These are phyloP conservation scores for Scedosporium minutisporum DNA, from an alignment of 2,329 filamentous ascomycete genomes.

Conservation along the genomic window DNA sequence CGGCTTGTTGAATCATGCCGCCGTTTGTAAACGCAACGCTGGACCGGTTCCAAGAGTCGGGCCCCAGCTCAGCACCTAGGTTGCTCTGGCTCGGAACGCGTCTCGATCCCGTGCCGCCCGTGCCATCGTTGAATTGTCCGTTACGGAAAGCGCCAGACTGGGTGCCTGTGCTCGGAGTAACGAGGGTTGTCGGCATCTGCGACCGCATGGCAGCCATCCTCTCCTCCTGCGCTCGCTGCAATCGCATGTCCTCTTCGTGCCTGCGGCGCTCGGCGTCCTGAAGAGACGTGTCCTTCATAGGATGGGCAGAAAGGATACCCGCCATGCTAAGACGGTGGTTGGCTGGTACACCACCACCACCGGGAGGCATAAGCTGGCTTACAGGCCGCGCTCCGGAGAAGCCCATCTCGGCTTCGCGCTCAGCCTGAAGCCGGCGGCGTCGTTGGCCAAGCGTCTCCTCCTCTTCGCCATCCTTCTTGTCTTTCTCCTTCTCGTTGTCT, in stretches of 20 bases:
- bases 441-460: constrained; percentile 75
- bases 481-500: constrained; percentile 31
- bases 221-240: constrained; percentile 32
- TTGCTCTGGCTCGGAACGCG: constrained; percentile 14
- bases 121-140: constrained; percentile 46
- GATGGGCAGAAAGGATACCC: constrained; percentile 42
- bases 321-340: constrained; percentile 43
- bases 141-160: constrained; percentile 25
- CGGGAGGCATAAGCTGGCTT: constrained; percentile 8
- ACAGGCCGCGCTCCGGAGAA: constrained; percentile 13
- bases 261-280: constrained; percentile 29
- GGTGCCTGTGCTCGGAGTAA: constrained; percentile 16
- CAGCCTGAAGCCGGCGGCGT: constrained; percentile 61
- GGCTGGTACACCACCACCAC: constrained; percentile 3
- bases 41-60: constrained; percentile 14
- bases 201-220: constrained; percentile 38
- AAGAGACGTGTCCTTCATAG: constrained; percentile 28
- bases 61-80: constrained; percentile 8
- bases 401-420: constrained; percentile 51
- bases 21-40: constrained; percentile 20
- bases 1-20: constrained; percentile 18
- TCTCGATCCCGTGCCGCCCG: constrained; percentile 26
- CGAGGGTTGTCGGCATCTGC: constrained; percentile 37
- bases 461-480: constrained; percentile 36
- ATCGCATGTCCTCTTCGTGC: constrained; percentile 30